phyloP scores from a whole-genome alignment of 495 filamentous ascomycete species.

The Aspergillus biplanus region DNA sequence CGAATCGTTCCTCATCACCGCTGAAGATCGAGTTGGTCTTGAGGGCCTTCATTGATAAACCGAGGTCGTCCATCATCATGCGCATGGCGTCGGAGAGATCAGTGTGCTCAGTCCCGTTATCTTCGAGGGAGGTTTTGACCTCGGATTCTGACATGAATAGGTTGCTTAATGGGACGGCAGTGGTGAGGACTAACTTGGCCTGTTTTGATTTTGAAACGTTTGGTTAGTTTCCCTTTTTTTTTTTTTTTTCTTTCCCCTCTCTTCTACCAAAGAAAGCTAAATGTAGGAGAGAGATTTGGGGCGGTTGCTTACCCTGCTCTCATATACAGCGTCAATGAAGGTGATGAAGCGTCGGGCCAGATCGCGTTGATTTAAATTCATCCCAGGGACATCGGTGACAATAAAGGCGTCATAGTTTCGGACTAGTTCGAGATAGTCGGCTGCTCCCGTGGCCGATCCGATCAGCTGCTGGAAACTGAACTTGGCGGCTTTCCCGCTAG shows the following conservation, averaged over 20 bases:
- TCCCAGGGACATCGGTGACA: constrained; percentile 86
- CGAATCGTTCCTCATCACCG: constrained; percentile 95
- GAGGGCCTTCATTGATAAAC: constrained; percentile 80
- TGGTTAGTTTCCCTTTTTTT: not conserved
- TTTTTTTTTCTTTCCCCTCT: not conserved
- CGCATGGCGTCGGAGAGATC: constrained; percentile 82
- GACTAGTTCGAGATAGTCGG: constrained; percentile 94
- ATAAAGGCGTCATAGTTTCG: constrained; percentile 90
- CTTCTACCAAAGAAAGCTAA: not conserved
- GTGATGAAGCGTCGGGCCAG: constrained; percentile 93
- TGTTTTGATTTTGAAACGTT: constrained; percentile 33
- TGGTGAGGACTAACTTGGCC: constrained; percentile 94
- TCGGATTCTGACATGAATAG: constrained; percentile 89
- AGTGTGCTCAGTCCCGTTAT: constrained; percentile 47
- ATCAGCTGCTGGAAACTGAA: constrained; percentile 93
- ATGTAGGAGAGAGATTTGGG: constrained; percentile 2
- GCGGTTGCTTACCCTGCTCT: constrained; percentile 59
- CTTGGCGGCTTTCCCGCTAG: constrained; percentile 83
- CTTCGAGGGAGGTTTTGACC: constrained; percentile 51
- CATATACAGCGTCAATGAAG: constrained; percentile 95
- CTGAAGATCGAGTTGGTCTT: constrained; percentile 88
- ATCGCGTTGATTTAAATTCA: constrained; percentile 86
- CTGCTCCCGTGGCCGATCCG: constrained; percentile 82
- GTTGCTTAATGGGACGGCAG: constrained; percentile 77
- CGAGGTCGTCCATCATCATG: constrained; percentile 91